These are phyloP conservation scores for Thalassiosira mediterranea DNA, from an alignment of 352 stramenopile genomes.

Conservation along the genomic window DNA sequence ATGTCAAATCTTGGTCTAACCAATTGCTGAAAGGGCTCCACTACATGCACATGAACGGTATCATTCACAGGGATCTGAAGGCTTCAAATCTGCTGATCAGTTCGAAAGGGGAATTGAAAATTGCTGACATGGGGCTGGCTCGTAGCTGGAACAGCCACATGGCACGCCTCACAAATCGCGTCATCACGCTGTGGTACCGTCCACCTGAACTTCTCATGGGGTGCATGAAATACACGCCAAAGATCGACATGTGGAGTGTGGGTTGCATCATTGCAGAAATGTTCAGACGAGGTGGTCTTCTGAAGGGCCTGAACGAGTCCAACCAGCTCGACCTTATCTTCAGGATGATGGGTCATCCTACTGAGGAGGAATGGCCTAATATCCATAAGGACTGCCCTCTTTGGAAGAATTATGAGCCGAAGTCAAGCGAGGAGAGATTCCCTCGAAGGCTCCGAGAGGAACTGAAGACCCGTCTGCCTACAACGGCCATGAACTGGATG, in stretches of 20 bases:
- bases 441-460: conserved; percentile 66
- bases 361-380: conserved; percentile 76
- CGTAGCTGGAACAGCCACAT: conserved; percentile 81
- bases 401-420: conserved; percentile 77
- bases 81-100: conserved; percentile 93
- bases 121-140: conserved; percentile 85
- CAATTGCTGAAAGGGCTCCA: conserved; percentile 85
- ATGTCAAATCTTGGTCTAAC: conserved; percentile 83
- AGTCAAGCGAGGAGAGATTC: conserved; percentile 37
- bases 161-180: conserved; percentile 93
- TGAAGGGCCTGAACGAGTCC: conserved; percentile 94
- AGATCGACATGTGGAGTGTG: conserved; percentile 99
- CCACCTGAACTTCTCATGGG: conserved; percentile 98
- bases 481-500: conserved; percentile 75
- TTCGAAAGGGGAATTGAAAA: conserved; percentile 92
- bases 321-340: conserved; percentile 98
- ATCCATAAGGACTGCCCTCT: conserved; percentile 70
- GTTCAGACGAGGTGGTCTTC: conserved; percentile 89
- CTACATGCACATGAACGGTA: conserved; percentile 95
- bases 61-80: conserved; percentile 95
- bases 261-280: conserved; percentile 97
- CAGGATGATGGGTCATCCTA: conserved; percentile 94
- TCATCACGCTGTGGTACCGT: conserved; percentile 99
- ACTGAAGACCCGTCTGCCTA: conserved; percentile 60
- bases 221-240: conserved; percentile 96